Evolutionary conservation across 1,284 basidiomycete species (phyloP), one percentile per base, ranked within the genome.

Genomic region (Dichomitus squalens): DNA sequence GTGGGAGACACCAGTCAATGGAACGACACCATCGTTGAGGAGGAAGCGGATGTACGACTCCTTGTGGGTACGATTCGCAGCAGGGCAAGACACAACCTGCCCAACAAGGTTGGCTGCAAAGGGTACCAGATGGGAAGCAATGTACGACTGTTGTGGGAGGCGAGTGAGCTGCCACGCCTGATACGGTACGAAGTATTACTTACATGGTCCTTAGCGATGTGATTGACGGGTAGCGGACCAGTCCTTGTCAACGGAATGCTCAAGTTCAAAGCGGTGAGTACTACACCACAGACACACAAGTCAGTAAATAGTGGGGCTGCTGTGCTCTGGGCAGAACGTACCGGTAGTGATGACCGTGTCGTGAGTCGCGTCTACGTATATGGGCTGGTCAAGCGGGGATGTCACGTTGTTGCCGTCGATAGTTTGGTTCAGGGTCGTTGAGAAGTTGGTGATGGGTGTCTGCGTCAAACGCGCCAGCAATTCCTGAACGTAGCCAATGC

Each of bases 401-500:
- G 80, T 81, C 3, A 81, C 65, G 44, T 73, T 69, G 66, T 75
- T 78, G 54, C 77, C 70, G 64, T 85, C 82, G 49, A 87, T 74
- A 1, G 81, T 83, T 40, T 73, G 74, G 68, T 89, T 90, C 33
- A 80, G 79, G 6, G 80, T 79, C 27, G 82, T 75, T 60, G 81
- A 77, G 66, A 82, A 84, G 23, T 73, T 71, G 3, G 76, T 78
- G 39, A 88, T 73, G 0, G 73, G 77, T 0, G 75, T 79, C 57
- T 78, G 71, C 3, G 79, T 82, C 38, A 84, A 73, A 23, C 83
- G 77, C 1, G 83, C 73, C 40, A 77, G 77, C 60, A 77, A 75
- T 71, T 87, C 83, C 58, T 83, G 76, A 11, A 88, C 77, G 71
- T 83, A 90, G 20, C 86, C 87, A 41, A 84, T 77, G 16, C 87